Conservation (phyloP, 768 basidiomycete genomes). For the Auriculariales sp. region DNA sequence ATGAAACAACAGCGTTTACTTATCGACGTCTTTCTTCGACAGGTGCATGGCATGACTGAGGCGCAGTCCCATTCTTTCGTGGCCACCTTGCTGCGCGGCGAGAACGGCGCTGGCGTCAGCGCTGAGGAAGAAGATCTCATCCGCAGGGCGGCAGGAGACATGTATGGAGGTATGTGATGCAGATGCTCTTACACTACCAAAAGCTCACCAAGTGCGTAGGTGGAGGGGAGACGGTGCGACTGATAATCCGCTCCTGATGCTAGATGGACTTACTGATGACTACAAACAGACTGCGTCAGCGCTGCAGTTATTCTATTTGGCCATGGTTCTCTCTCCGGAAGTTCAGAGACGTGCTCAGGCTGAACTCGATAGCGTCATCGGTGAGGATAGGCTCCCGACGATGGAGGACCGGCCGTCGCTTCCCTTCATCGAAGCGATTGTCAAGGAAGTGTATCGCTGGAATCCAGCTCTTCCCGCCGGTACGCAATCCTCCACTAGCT, state of each 20-base stretch:
- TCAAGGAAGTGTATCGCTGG: conserved; percentile 6
- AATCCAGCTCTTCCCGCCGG: background rate
- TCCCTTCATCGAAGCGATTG: conserved; percentile 6
- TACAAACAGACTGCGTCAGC: background rate
- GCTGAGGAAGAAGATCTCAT: background rate
- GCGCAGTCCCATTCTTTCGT: background rate
- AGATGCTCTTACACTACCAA: background rate
- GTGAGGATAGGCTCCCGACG: background rate
- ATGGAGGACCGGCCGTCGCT: conserved; percentile 1
- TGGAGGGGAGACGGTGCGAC: background rate
- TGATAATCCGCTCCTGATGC: background rate
- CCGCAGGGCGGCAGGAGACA: background rate
- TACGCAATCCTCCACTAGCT: too few species aligned
- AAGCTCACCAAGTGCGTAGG: background rate
- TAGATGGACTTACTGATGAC: background rate
- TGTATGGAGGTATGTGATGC: background rate
- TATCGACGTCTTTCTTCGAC: background rate
- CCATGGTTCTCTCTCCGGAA: background rate
- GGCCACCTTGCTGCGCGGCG: background rate
- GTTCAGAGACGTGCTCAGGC: background rate
- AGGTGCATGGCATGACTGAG: background rate
- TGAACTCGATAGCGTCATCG: background rate
- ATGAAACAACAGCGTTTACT: background rate
- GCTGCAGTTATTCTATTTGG: background rate
- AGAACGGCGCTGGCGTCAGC: background rate